A percentile compares a stretch with the other conserved stretches of the same genome.
Evolutionary conservation across 2,329 filamentous ascomycete species (phyloP).

Genomic region (Trematosphaeria pertusa): DNA sequence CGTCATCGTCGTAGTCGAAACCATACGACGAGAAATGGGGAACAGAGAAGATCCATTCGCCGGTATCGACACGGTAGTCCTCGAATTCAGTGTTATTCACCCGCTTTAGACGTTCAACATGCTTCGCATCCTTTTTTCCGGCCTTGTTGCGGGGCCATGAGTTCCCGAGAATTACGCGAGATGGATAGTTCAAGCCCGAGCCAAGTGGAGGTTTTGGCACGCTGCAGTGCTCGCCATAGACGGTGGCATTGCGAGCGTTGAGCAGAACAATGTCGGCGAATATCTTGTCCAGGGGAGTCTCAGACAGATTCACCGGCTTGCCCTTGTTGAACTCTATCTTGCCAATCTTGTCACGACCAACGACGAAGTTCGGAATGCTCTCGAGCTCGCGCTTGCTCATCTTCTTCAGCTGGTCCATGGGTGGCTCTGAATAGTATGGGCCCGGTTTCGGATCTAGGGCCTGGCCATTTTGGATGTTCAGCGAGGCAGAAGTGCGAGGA

Average conservation of each 20-base stretch:
- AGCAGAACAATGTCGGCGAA: constrained; percentile 79
- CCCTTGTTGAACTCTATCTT: constrained; percentile 73
- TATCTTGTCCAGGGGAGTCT: constrained; percentile 80
- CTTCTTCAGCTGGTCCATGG: constrained; percentile 73
- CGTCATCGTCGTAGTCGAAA: constrained; percentile 77
- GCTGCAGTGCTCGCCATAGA: constrained; percentile 68
- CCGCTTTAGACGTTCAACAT: constrained; percentile 79
- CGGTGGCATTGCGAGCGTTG: constrained; percentile 79
- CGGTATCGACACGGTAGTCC: constrained; percentile 78
- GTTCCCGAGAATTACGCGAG: constrained; percentile 85
- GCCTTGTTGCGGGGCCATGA: constrained; percentile 84
- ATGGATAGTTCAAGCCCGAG: constrained; percentile 89
- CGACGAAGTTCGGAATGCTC: constrained; percentile 75
- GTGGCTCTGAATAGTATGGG: constrained; percentile 86
- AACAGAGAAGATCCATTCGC: constrained; percentile 91
- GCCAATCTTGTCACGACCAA: constrained; percentile 84
- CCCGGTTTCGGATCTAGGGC: constrained; percentile 66
- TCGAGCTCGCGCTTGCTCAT: constrained; percentile 83
- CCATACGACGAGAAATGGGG: constrained; percentile 97
- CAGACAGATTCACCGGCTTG: constrained; percentile 75
- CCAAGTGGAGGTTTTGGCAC: constrained; percentile 80
- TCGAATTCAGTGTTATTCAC: constrained; percentile 84
- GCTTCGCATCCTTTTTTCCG: constrained; percentile 76
- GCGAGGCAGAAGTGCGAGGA: constrained; percentile 39
- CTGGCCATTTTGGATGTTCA: constrained; percentile 33